phyloP scores from a whole-genome alignment of 257 asterid species.

The Solanum rostratum region DNA sequence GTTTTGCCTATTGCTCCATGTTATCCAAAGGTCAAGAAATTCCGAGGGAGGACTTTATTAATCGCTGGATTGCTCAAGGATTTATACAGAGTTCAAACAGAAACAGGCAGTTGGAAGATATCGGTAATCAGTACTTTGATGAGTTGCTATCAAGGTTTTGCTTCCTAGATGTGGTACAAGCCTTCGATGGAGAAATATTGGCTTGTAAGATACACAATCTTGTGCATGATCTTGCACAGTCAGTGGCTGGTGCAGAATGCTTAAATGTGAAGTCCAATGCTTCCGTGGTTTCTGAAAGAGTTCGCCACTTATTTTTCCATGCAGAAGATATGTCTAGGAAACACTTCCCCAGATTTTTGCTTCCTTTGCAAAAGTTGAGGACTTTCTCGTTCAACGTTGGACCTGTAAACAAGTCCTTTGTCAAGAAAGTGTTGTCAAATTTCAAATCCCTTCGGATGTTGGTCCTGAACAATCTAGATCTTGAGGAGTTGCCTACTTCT shows the following conservation, averaged over 20 bases:
- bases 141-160: constrained; percentile 41
- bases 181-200: constrained; percentile 46
- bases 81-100: constrained; percentile 14
- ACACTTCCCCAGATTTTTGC: constrained; percentile 11
- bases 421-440: constrained; percentile 5
- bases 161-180: constrained; percentile 39
- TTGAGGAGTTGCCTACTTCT: constrained; percentile 33
- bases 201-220: constrained; percentile 46
- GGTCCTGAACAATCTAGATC: constrained; percentile 21
- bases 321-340: constrained; percentile 13
- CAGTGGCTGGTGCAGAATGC: constrained; percentile 34
- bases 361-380: constrained; percentile 20
- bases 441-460: constrained; percentile 25
- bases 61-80: constrained; percentile 54
- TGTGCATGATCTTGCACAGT: constrained; percentile 45
- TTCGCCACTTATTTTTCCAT: constrained; percentile 22
- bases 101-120: constrained; percentile 17
- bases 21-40: constrained; percentile 39
- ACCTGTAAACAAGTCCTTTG: constrained; percentile 12
- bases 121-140: constrained; percentile 35
- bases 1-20: constrained; percentile 54
- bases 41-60: constrained; percentile 31
- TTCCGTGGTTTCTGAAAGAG: constrained; percentile 6
- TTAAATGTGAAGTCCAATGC: constrained; percentile 16
- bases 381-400: constrained; percentile 21